These are phyloP conservation scores for Blastocystis sp. DNA, from an alignment of 352 stramenopile genomes.

Conservation along the genomic window DNA sequence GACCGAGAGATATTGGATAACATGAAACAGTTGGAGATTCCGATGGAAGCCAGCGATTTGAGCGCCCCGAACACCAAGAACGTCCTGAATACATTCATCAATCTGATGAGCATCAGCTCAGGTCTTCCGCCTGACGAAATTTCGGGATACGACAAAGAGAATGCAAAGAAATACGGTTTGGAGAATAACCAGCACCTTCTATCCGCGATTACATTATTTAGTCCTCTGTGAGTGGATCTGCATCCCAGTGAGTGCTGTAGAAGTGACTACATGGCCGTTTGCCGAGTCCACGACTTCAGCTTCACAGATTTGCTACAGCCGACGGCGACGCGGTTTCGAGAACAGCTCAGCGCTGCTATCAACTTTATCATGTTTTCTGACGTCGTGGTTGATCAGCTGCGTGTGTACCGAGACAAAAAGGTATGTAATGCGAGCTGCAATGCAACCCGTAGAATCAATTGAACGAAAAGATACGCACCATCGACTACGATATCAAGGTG, in stretches of 20 bases:
- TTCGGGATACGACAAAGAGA: constrained; percentile 26
- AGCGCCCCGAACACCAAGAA: constrained; percentile 37
- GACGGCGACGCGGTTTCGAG: constrained; percentile 11
- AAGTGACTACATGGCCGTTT: constrained; percentile 41
- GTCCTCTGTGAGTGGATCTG: constrained; percentile 1
- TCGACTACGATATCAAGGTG: constrained; percentile 52
- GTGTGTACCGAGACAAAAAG: constrained; percentile 38
- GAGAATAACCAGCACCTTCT: constrained; percentile 22
- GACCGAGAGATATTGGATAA: constrained; percentile 59
- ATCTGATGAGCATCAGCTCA: constrained; percentile 54
- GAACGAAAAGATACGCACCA: constrained; percentile 58
- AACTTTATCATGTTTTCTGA: constrained; percentile 73
- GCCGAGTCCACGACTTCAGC: constrained; percentile 47
- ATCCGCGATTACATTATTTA: constrained; percentile 41
- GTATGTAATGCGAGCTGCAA: background rate
- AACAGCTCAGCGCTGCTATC: constrained; percentile 59
- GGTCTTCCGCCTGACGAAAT: constrained; percentile 57
- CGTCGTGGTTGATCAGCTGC: constrained; percentile 26
- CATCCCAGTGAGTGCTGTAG: background rate
- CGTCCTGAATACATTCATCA: constrained; percentile 2
- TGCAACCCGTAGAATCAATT: constrained; percentile 18
- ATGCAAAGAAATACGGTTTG: constrained; percentile 59
- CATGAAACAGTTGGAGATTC: constrained; percentile 60
- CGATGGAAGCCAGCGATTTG: constrained; percentile 44
- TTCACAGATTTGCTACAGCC: constrained; percentile 51